phyloP scores from a whole-genome alignment of 2,329 filamentous ascomycete species.

The Ambrosiella beaveri region DNA sequence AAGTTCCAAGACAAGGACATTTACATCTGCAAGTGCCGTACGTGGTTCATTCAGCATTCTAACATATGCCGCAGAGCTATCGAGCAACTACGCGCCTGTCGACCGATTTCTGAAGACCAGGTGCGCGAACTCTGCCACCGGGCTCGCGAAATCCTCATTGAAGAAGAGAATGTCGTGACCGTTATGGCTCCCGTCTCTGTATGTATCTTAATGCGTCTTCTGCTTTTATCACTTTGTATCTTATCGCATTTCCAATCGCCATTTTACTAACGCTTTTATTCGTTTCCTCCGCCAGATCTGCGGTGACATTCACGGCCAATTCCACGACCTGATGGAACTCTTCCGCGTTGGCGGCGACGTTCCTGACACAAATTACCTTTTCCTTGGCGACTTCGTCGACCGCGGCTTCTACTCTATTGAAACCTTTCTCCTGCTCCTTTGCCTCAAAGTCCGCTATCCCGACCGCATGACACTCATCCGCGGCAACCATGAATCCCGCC shows the following conservation, averaged over 20 bases:
- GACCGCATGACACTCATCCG: constrained; percentile 93
- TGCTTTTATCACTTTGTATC: not conserved
- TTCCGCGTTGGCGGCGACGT: constrained; percentile 88
- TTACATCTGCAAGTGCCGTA: not conserved
- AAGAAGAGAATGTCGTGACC: constrained; percentile 92
- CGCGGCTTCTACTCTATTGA: constrained; percentile 96
- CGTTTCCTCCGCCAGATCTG: constrained; percentile 46
- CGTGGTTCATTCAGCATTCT: not conserved
- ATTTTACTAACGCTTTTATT: no score
- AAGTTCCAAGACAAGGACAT: not conserved
- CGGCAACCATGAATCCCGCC: constrained; percentile 88
- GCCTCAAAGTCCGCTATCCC: constrained; percentile 91
- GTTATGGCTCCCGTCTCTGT: constrained; percentile 90
- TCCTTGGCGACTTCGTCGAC: constrained; percentile 98
- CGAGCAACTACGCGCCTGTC: constrained; percentile 83
- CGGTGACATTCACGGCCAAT: constrained; percentile 92
- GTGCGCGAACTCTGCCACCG: constrained; percentile 97
- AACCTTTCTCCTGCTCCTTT: constrained; percentile 86
- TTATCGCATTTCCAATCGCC: constrained; percentile 10
- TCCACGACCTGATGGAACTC: constrained; percentile 92
- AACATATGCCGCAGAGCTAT: constrained; percentile 50
- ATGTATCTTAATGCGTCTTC: constrained; percentile 18
- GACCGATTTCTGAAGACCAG: constrained; percentile 86
- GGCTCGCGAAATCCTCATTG: constrained; percentile 84
- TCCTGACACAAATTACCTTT: constrained; percentile 89